Base-by-base conservation (phyloP, 1,139 yeast genomes). In the Lodderomyces oxycetoniae region DNA sequence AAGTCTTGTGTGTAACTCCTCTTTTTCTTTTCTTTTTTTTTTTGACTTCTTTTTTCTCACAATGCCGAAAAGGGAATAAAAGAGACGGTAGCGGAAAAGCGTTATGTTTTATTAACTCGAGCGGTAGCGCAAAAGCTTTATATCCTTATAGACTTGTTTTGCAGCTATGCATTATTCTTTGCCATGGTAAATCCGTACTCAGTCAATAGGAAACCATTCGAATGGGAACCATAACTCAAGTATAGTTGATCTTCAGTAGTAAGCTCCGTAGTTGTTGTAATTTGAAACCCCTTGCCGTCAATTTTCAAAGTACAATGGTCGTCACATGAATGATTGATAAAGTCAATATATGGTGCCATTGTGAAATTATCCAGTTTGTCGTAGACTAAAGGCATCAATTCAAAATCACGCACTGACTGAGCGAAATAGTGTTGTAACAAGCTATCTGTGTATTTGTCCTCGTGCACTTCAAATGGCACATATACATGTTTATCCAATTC, bases 311-410 rank as follows among this genome's bases (percentile, higher is more conserved):
- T 55, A 40, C 86, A 79, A 33, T 71, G 74, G 28, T 75, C 77
- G 1, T 65, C 65, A 22, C 71, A 57, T 8, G 77, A 63, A 56
- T 91, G 97, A 58, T 91, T 91, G 37, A 91, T 62, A 52, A 85
- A 84, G 61, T 91, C 98, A 10, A 89, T 89, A 44, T 67, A 81
- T 0, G 98, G 98, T 0, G 93, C 96, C 76, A 91, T 63, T 1
- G 97, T 86, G 57, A 88, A 80, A 50, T 86, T 83, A 46, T 83
- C 88, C 48, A 70, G 33, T 38, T 59, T 30, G 50, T 57, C 52
- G 84, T 84, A 79, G 4, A 64, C 62, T 34, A 77, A 58, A 2
- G 84, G 86, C 9, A 70, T 62, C 3, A 62, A 44, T 0, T 44
- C 43, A 35, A 80, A 67, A 35, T 80, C 86, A 0, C 57, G 49